Evolutionary conservation across 2,329 filamentous ascomycete genomes (phyloP), one percentile per base, ranked within the genome.

Genomic region (Pleochaeta shiraiana): DNA sequence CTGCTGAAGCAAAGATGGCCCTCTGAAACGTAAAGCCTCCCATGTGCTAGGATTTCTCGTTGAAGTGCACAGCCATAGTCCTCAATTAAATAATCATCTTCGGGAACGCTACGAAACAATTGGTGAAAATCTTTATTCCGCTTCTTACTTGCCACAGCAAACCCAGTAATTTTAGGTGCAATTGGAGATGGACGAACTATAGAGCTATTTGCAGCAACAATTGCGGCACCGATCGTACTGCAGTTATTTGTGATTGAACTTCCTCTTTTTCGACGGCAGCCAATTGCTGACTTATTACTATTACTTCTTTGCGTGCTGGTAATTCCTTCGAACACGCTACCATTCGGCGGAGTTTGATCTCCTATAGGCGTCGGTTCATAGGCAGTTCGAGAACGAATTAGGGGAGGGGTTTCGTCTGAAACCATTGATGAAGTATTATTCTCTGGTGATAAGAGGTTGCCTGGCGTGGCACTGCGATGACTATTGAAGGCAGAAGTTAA

Each of bases 1-100:
- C 93, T 97, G 71, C 91, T 96, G 75, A 98, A 98, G 77, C 93
- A 98, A 59, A 98, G 83, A 73, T 98, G 92, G 12, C 92, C 91
- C 76, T 98, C 93, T 0, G 93, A 97, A 50, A 98, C 89, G 72
- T 98, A 98, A 16, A 98, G 80, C 47, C 93, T 83, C 5, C 93
- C 93, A 69, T 96, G 93, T 6, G 95, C 84, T 39, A 98, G 81
- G 66, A 98, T 98, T 72, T 98, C 95, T 68, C 91, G 84, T 74
- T 98, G 93, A 66, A 98, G 75, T 3, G 93, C 93, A 73, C 93
- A 96, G 74, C 93, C 96, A 74, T 97, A 98, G 74, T 98, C 93
- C 73, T 98, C 93, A 68, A 98, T 97, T 30, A 98, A 80, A 72
- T 95, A 96, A 74, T 98, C 93, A 71, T 98, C 93, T 69, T 97